Percentiles rank a stretch among this genome's conserved stretches.
Evolutionary conservation across 2,329 filamentous ascomycete genomes (phyloP).

Genomic region (Basipetospora sp.): DNA sequence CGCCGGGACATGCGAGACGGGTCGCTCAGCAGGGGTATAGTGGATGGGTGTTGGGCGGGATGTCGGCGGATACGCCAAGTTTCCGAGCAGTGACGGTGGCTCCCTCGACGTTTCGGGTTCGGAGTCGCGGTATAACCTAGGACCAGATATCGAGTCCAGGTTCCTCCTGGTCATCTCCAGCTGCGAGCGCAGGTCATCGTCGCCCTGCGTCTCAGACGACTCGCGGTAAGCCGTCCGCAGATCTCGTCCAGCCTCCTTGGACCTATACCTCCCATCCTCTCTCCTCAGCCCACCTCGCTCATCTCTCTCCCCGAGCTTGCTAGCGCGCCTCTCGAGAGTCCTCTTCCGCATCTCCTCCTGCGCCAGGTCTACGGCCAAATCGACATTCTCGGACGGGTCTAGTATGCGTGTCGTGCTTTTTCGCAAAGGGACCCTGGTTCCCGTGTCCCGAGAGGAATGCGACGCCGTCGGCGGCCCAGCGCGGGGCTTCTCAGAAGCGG

Average conservation of each 20-base stretch:
- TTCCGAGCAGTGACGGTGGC: slow-evolving; percentile 8
- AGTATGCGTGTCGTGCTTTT: slow-evolving; percentile 40
- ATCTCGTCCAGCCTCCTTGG: too few species aligned
- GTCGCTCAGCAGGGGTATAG: slow-evolving; percentile 23
- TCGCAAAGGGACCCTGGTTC: slow-evolving; percentile 13
- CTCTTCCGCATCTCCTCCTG: slow-evolving; percentile 56
- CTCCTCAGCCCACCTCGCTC: too few species aligned
- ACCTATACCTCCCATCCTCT: too few species aligned
- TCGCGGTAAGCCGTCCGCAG: too few species aligned
- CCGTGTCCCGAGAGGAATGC: too few species aligned
- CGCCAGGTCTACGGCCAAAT: slow-evolving; percentile 63
- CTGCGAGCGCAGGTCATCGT: slow-evolving; percentile 31
- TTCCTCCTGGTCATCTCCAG: slow-evolving; percentile 38
- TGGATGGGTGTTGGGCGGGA: slow-evolving; percentile 33
- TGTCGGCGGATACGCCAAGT: slow-evolving; percentile 38
- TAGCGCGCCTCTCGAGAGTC: slow-evolving; percentile 42
- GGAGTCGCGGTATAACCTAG: slow-evolving; percentile 14
- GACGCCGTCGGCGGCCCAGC: too few species aligned
- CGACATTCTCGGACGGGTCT: slow-evolving; percentile 55
- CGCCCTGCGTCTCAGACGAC: too few species aligned
- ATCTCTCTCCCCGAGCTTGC: slow-evolving; percentile 25
- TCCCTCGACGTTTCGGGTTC: slow-evolving; percentile 1
- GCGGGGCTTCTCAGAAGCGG: neutral
- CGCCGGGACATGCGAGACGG: neutral
- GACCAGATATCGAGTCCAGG: slow-evolving; percentile 20